These are phyloP conservation scores for Amauroascus niger DNA, from an alignment of 2,329 filamentous ascomycete species.

Conservation along the genomic window DNA sequence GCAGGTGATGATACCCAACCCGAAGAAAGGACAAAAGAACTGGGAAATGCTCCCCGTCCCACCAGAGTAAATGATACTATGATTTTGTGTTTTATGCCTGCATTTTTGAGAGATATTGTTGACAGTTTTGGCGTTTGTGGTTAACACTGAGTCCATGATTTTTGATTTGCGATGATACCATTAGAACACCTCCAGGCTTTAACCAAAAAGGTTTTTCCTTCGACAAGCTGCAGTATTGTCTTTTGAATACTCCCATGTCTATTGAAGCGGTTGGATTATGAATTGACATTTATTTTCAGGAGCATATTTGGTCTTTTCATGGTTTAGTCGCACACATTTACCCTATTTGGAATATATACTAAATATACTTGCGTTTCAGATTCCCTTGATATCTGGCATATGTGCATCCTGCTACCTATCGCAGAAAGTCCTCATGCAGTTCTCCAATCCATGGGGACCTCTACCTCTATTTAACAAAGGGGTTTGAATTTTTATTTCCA, in stretches of 20 bases:
- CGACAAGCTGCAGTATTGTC: background rate
- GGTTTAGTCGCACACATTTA: background rate
- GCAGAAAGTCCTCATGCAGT: too few relatives aligned
- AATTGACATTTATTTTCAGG: background rate
- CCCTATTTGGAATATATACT: background rate
- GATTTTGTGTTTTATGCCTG: background rate
- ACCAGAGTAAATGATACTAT: slow-evolving; percentile 12
- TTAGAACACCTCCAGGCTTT: background rate
- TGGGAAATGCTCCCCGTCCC: slow-evolving; percentile 39
- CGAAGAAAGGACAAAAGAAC: slow-evolving; percentile 36
- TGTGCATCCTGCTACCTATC: background rate
- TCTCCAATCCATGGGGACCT: background rate
- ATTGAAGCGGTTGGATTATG: background rate
- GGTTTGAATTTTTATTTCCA: background rate
- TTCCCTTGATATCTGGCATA: background rate
- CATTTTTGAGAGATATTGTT: background rate
- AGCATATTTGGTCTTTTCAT: background rate
- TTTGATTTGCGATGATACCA: slow-evolving; percentile 6
- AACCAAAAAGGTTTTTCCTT: background rate
- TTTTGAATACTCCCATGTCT: background rate
- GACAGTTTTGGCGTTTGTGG: background rate
- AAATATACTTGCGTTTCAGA: background rate
- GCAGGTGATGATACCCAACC: slow-evolving; percentile 38
- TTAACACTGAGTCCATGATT: background rate
- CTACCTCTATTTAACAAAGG: background rate